A percentile compares a stretch with the other conserved stretches of the same genome.
Conservation (phyloP, 2,329 filamentous ascomycete species). For the Rachicladosporium sp. region DNA sequence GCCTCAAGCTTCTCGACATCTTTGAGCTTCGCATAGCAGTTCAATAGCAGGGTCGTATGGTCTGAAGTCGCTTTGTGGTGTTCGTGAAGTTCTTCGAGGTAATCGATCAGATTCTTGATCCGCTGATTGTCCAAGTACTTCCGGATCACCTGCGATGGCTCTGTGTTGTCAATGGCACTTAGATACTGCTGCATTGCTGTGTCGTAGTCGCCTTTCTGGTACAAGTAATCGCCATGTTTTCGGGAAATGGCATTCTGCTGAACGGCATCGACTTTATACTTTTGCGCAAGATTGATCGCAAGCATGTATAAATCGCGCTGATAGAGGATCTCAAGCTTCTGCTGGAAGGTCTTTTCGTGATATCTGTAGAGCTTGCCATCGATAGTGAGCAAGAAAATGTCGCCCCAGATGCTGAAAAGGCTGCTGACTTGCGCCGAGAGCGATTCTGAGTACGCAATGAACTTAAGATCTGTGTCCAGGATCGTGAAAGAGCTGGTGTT, state of each 20-base stretch:
- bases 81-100: slow-evolving; percentile 90
- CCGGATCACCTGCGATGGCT: slow-evolving; percentile 89
- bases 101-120: slow-evolving; percentile 94
- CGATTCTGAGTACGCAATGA: slow-evolving; percentile 80
- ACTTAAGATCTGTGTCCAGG: slow-evolving; percentile 80
- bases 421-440: slow-evolving; percentile 67
- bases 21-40: slow-evolving; percentile 96
- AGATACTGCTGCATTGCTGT: slow-evolving; percentile 99
- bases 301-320: slow-evolving; percentile 85
- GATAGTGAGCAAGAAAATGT: slow-evolving; percentile 77
- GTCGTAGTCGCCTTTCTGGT: slow-evolving; percentile 91
- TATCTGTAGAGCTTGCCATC: slow-evolving; percentile 89
- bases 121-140: slow-evolving; percentile 97
- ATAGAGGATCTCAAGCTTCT: slow-evolving; percentile 86
- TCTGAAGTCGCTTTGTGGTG: slow-evolving; percentile 87
- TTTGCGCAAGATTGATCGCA: slow-evolving; percentile 86
- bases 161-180: slow-evolving; percentile 87
- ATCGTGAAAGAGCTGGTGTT: slow-evolving; percentile 80
- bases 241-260: slow-evolving; percentile 89
- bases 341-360: slow-evolving; percentile 78
- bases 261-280: slow-evolving; percentile 62
- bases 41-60: slow-evolving; percentile 85
- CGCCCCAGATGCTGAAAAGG: slow-evolving; percentile 79
- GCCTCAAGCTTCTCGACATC: slow-evolving; percentile 92
- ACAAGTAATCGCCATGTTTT: slow-evolving; percentile 86